phyloP scores from a whole-genome alignment of 352 stramenopile species.

The Aphanomyces euteiches region DNA sequence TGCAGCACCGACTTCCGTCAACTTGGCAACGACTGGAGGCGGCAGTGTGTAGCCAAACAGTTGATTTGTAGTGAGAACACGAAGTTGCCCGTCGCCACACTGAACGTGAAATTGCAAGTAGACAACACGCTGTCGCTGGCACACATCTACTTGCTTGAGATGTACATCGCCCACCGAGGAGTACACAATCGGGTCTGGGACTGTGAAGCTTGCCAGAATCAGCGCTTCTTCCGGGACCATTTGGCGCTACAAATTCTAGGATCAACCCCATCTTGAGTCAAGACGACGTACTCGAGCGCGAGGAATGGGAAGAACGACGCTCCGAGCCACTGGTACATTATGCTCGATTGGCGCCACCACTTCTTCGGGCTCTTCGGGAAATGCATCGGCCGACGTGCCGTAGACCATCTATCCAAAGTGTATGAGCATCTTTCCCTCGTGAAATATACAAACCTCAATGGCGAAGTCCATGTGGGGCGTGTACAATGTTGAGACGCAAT shows the following conservation, averaged over 20 bases:
- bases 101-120: conserved; percentile 78
- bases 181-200: conserved; percentile 37
- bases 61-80: conserved; percentile 62
- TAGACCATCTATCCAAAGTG: conserved; percentile 3
- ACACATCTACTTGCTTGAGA: conserved; percentile 78
- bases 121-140: conserved; percentile 54
- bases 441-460: conserved; percentile 39
- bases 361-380: conserved; percentile 22
- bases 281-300: background rate
- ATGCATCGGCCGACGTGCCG: background rate
- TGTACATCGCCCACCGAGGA: conserved; percentile 76
- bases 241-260: background rate
- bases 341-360: background rate
- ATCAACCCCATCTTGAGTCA: background rate
- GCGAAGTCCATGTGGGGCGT: conserved; percentile 62
- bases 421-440: background rate
- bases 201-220: conserved; percentile 7
- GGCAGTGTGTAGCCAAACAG: conserved; percentile 77
- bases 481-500: conserved; percentile 71
- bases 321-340: background rate
- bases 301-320: background rate
- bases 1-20: conserved; percentile 62
- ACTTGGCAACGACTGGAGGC: conserved; percentile 51
- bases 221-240: conserved; percentile 14
- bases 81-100: conserved; percentile 41